Evolutionary conservation across 2,329 filamentous ascomycete species (phyloP), one percentile per base, ranked within the genome.

Genomic region (Ophiocordyceps camponoti-saundersi): DNA sequence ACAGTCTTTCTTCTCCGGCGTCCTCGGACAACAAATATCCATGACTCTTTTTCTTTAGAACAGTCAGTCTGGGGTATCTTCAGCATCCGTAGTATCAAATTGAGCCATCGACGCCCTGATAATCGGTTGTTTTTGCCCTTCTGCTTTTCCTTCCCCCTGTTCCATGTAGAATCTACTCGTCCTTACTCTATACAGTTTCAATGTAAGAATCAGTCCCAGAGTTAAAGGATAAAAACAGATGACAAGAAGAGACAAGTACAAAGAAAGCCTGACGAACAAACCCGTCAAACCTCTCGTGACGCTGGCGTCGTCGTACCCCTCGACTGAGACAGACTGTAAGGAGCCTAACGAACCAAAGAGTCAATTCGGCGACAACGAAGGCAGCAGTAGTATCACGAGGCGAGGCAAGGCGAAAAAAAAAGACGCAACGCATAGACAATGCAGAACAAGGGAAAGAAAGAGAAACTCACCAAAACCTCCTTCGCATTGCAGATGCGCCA

Each of bases 401-500:
- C 21, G 8, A 18, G 6, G 2, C 40, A 20, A 40, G 16, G 8
- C 16, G 11, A 8, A 18, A n/a, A 16, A 16, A 39, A 4, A 15
- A 36, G 12, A 11, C 12, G 16, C 6, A 16, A 36, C 5, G 5
- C 6, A 16, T 13, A 39, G 13, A n/a, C 6, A 15, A 36, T n/a
- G 16, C 10, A n/a, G n/a, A 40, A 40, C 20, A 18, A 40, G n/a
- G n/a, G n/a, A 40, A 18, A 18, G 4, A 39, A n/a, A 8, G 20
- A 6, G n/a, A 26, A 22, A 42, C 22, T 68, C 69, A 93, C 87
- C 66, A 96, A 64, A 53, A 95, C 92, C 65, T 89, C 86, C 70
- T 95, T 95, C 34, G 92, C 92, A 61, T 94, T 94, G 62, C 84
- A 92, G 52, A 98, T 85, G 57, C 92, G 77, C 89, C 90, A 95